Evolutionary conservation across 1,284 basidiomycete genomes (phyloP).

Genomic region (Cryptococcus sp.): DNA sequence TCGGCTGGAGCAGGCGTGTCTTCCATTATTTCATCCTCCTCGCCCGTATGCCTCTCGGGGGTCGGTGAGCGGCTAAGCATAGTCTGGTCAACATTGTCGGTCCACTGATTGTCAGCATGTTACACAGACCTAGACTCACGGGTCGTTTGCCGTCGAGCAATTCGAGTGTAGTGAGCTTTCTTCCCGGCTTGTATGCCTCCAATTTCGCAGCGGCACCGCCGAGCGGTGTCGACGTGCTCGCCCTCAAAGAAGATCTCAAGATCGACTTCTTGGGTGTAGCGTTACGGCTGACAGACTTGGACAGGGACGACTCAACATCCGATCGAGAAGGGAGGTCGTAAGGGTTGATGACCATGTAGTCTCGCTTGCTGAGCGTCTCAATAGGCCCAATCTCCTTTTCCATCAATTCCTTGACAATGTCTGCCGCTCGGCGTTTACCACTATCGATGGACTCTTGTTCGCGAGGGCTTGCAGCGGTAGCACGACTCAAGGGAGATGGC

Average conservation of each 20-base stretch:
- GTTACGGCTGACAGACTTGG: conserved; percentile 7
- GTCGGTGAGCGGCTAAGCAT: conserved; percentile 1
- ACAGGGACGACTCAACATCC: conserved; percentile 4
- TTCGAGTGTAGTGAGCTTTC: conserved; percentile 20
- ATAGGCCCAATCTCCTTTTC: conserved; percentile 28
- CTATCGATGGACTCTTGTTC: conserved; percentile 16
- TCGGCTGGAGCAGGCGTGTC: not conserved
- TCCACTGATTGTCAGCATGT: not conserved
- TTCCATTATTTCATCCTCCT: conserved; percentile 5
- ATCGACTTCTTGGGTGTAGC: conserved; percentile 20
- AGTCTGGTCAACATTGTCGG: conserved; percentile 3
- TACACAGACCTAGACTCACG: conserved; percentile 7
- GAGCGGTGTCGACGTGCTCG: conserved; percentile 14
- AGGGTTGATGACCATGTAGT: conserved; percentile 36
- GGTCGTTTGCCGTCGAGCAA: conserved; percentile 17
- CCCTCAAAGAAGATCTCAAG: conserved; percentile 5
- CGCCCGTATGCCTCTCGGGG: conserved; percentile 4
- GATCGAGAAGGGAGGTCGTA: conserved; percentile 24
- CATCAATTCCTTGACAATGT: conserved; percentile 36
- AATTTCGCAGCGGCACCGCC: conserved; percentile 42
- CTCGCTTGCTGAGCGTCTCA: conserved; percentile 9
- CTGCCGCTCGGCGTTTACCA: conserved; percentile 33
- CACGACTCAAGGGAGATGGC: conserved; percentile 18
- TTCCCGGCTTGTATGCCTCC: conserved; percentile 17
- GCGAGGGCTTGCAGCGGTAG: conserved; percentile 1